Evolutionary conservation across 257 asterid species (phyloP).

Genomic region (Fraxinus excelsior): DNA sequence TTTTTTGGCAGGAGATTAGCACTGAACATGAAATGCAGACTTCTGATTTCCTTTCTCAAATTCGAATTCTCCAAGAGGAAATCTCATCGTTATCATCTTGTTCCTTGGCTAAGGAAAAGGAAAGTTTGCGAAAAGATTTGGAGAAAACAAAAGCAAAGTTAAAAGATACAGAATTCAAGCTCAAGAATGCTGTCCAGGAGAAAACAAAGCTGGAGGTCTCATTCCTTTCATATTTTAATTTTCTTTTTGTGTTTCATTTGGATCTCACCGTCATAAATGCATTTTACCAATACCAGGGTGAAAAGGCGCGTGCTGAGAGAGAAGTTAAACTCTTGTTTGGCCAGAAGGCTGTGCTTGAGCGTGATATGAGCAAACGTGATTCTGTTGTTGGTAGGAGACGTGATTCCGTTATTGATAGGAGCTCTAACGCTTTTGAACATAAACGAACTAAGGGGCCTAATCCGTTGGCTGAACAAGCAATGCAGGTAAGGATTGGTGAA

Average conservation of each 20-base stretch:
- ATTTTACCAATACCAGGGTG: slow-evolving; percentile 59
- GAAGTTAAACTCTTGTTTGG: slow-evolving; percentile 69
- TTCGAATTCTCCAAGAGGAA: slow-evolving; percentile 69
- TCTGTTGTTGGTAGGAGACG: slow-evolving; percentile 61
- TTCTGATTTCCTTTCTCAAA: slow-evolving; percentile 47
- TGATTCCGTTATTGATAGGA: slow-evolving; percentile 63
- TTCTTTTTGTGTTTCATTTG: slow-evolving; percentile 21
- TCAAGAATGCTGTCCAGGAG: slow-evolving; percentile 82
- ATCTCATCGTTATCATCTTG: slow-evolving; percentile 60
- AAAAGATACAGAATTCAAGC: slow-evolving; percentile 84
- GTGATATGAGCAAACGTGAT: slow-evolving; percentile 81
- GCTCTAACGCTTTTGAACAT: slow-evolving; percentile 61
- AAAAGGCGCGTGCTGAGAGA: slow-evolving; percentile 82
- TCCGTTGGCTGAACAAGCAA: slow-evolving; percentile 49
- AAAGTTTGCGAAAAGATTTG: slow-evolving; percentile 77
- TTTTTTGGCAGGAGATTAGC: slow-evolving; percentile 50
- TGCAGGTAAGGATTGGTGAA: slow-evolving; percentile 39
- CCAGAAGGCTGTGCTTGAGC: slow-evolving; percentile 84
- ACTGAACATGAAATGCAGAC: slow-evolving; percentile 61
- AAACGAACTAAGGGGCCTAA: slow-evolving; percentile 53
- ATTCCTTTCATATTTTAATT: slow-evolving; percentile 21
- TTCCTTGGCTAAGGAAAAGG: slow-evolving; percentile 88
- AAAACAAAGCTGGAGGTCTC: slow-evolving; percentile 94
- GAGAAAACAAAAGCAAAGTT: slow-evolving; percentile 83
- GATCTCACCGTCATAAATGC: slow-evolving; percentile 14